Conservation (phyloP, 208 protist species). For the Trypanosoma platydactyli region DNA sequence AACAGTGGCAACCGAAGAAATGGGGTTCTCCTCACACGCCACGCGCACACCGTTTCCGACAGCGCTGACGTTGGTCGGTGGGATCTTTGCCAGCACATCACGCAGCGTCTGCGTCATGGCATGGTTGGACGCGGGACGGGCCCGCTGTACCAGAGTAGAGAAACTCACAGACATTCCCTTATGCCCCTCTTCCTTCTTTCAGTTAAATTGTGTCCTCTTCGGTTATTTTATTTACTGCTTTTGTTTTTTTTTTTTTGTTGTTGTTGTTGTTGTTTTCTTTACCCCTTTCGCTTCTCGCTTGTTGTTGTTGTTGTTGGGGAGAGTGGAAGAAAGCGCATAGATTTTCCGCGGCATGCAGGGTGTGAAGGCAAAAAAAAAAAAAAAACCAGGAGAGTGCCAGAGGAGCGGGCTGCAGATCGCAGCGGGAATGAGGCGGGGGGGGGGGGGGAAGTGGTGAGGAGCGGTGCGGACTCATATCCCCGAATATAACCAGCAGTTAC, state of each 20-base stretch:
- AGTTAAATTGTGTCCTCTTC: not conserved
- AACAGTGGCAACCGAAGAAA: slow-evolving; percentile 93
- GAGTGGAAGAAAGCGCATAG: no score
- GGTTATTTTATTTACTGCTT: slow-evolving; percentile 12
- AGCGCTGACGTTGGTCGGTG: slow-evolving; percentile 91
- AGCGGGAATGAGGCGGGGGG: no score
- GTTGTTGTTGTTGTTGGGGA: no score
- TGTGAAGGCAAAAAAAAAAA: no score
- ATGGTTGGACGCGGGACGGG: slow-evolving; percentile 73
- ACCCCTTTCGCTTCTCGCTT: no score
- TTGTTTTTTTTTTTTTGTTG: not conserved
- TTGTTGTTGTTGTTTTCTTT: no score
- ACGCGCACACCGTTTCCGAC: slow-evolving; percentile 96
- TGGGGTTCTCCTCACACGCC: slow-evolving; percentile 92
- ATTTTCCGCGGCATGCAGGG: no score
- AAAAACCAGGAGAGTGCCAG: no score
- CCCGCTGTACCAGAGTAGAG: slow-evolving; percentile 79
- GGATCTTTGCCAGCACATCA: slow-evolving; percentile 67
- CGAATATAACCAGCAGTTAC: no score
- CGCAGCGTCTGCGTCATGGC: slow-evolving; percentile 65
- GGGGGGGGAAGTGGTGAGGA: no score
- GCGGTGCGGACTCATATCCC: no score
- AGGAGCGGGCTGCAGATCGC: no score
- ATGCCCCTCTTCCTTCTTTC: not conserved
- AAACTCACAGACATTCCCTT: slow-evolving; percentile 81